Evolutionary conservation across 192 early-diverging fungal species (phyloP).

Genomic region (Chytriomyces confervae): DNA sequence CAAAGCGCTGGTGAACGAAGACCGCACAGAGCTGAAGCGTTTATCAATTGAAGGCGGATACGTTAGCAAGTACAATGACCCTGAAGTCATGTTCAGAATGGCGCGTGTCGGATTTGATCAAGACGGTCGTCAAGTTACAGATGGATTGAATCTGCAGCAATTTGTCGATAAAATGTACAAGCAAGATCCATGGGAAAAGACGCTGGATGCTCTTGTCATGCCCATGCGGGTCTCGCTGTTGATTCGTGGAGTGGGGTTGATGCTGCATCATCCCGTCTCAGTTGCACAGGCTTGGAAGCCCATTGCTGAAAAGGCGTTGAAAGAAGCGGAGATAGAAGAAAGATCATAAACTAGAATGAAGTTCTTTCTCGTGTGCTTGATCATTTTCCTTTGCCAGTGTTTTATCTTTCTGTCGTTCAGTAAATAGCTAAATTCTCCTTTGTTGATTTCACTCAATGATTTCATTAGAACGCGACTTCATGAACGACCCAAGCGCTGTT

Average conservation of each 20-base stretch:
- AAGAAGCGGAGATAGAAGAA: background rate
- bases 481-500: no score
- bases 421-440: no score
- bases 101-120: constrained; percentile 31
- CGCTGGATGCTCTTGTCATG: constrained; percentile 32
- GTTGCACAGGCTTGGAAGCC: constrained; percentile 39
- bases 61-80: constrained; percentile 35
- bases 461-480: no score
- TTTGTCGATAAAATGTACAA: constrained; percentile 38
- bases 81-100: constrained; percentile 38
- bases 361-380: no score
- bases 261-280: constrained; percentile 40
- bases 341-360: no score
- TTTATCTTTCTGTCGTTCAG: no score
- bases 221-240: constrained; percentile 36
- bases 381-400: no score
- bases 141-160: constrained; percentile 42
- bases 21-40: background rate
- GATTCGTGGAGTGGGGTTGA: constrained; percentile 38
- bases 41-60: constrained; percentile 20
- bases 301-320: constrained; percentile 34
- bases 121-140: constrained; percentile 39
- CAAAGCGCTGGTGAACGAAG: constrained; percentile 25
- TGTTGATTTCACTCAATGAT: no score
- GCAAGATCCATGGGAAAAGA: constrained; percentile 37